phyloP scores from a whole-genome alignment of 2,329 filamentous ascomycete species.

The Coniella lustricola region DNA sequence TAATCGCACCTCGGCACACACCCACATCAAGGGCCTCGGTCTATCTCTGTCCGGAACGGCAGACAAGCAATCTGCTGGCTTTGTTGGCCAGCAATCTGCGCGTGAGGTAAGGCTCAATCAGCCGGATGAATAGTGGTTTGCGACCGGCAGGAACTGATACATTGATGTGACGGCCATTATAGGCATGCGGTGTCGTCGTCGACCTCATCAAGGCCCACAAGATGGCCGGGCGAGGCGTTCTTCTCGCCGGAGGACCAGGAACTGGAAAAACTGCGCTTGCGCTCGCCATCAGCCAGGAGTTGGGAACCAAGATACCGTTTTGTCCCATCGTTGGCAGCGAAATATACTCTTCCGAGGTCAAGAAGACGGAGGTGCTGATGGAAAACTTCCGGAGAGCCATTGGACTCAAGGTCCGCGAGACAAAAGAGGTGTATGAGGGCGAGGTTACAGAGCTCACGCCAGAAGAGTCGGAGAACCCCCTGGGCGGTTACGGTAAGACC shows the following conservation, averaged over 20 bases:
- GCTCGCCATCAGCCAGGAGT: constrained; percentile 89
- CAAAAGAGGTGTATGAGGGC: constrained; percentile 98
- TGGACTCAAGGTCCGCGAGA: constrained; percentile 93
- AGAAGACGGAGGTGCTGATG: constrained; percentile 99
- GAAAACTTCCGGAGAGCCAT: constrained; percentile 98
- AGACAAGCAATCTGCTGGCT: constrained; percentile 72
- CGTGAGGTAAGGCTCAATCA: constrained; percentile 60
- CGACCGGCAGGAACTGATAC: constrained; percentile 1
- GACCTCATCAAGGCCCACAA: constrained; percentile 94
- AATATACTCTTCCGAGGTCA: constrained; percentile 95
- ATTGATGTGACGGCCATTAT: constrained; percentile 10
- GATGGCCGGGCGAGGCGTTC: constrained; percentile 90
- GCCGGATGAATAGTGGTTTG: background rate
- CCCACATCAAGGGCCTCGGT: constrained; percentile 93
- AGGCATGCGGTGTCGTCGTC: constrained; percentile 93
- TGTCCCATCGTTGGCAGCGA: constrained; percentile 98
- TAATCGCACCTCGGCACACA: constrained; percentile 92
- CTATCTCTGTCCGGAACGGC: constrained; percentile 79
- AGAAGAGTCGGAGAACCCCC: constrained; percentile 94
- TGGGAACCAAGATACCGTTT: constrained; percentile 97
- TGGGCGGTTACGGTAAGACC: constrained; percentile 94
- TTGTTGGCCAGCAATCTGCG: constrained; percentile 81
- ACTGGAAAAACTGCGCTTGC: constrained; percentile 97
- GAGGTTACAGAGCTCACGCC: constrained; percentile 97
- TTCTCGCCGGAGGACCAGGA: constrained; percentile 89